These are phyloP conservation scores for Chrysoporthe cubensis DNA, from an alignment of 2,329 filamentous ascomycete genomes.

Conservation along the genomic window DNA sequence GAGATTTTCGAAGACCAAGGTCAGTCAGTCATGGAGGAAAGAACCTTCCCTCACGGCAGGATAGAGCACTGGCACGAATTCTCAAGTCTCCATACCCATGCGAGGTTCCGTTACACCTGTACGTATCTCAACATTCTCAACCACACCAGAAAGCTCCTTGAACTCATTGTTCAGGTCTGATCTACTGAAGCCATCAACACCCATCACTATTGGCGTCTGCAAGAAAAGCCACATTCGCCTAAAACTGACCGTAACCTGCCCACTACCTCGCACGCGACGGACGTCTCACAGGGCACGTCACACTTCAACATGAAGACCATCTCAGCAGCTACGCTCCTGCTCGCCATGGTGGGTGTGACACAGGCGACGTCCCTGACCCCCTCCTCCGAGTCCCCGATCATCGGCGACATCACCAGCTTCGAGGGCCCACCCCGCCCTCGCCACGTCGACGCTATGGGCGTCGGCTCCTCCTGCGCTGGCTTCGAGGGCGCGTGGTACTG, in stretches of 20 bases:
- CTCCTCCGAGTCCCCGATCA: neutral
- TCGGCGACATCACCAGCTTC: neutral
- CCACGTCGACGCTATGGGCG: constrained; percentile 34
- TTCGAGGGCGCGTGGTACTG: constrained; percentile 60
- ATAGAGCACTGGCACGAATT: neutral
- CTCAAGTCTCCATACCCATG: neutral
- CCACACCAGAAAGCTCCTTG: neutral
- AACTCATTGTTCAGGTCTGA: neutral
- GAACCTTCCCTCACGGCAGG: neutral
- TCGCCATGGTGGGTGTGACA: neutral
- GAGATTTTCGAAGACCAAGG: neutral
- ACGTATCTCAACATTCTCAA: neutral
- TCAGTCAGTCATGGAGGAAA: too few species aligned
- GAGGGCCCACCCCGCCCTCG: neutral
- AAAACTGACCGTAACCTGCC: neutral
- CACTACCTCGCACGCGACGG: neutral
- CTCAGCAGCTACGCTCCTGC: neutral
- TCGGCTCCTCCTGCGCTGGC: constrained; percentile 45
- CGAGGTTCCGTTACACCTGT: constrained; percentile 3
- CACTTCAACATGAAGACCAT: constrained; percentile 3
- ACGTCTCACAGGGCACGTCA: neutral
- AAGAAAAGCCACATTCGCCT: neutral
- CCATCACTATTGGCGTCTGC: neutral
- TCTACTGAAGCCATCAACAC: neutral
- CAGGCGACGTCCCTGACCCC: neutral